Evolutionary conservation across 208 protist genomes (phyloP), one percentile per base, ranked within the genome.

Genomic region (Leishmania arabica): DNA sequence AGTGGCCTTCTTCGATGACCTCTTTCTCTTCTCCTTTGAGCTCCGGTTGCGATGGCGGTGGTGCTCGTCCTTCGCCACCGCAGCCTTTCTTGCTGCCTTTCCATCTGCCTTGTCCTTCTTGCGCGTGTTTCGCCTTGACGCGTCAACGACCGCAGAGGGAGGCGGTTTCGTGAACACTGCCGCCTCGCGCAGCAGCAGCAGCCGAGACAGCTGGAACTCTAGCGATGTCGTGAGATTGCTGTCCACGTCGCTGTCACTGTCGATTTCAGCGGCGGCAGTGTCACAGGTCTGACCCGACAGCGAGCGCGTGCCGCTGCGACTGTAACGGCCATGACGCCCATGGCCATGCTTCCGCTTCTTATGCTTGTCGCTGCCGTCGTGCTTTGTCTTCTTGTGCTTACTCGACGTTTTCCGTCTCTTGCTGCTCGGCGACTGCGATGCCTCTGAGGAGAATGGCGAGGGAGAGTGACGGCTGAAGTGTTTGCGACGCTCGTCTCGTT

Each of bases 191-290:
- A 71, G 72, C 73, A 75, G 64, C 60, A 42, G 68, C 49, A 85
- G 78, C 1, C 82, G 82, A 15, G 82, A 82, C 1, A 85, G 77
- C 56, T 85, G 82, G 65, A 82, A 85, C 65, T 79, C 82, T 45
- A 85, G 82, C 27, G 82, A 85, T 9, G 77, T 85, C 56, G 82
- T 49, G 53, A 81, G 19, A 58, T 82, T 53, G 73, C 82, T 82
- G 77, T 85, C 82, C 42, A 85, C 62, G 54, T 85, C 82, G 45
- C 77, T 82, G 51, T 68, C 76, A 8, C 21, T 47, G 7, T 72
- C 45, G 0, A 72, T n/a, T 27, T n/a, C 76, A 56, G 37, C 21
- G 13, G 53, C 21, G 42, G n/a, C 31, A 45, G 47, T 24, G 47
- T 69, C 64, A 58, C 40, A 8, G 1, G 8, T 1, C 1, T 13